These are phyloP conservation scores for Magnusiomyces suaveolens DNA, from an alignment of 1,139 yeast species.

Conservation along the genomic window DNA sequence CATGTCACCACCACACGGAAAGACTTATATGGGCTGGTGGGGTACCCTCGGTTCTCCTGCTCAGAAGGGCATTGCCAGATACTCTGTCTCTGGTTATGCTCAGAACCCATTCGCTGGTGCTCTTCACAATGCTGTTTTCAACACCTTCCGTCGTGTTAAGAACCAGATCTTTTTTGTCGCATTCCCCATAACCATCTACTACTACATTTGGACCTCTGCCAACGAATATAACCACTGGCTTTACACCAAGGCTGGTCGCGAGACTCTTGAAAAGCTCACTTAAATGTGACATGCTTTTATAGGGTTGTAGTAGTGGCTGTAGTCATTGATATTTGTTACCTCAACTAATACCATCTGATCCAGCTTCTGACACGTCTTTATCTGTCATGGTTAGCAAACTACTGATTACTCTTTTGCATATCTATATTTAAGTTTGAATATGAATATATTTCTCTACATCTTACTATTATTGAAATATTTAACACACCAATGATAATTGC, in stretches of 20 bases:
- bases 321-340: too few species aligned
- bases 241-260: conserved; percentile 97
- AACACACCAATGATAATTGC: too few species aligned
- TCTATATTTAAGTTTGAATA: too few species aligned
- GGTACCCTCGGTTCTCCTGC: conserved; percentile 44
- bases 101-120: conserved; percentile 87
- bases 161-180: conserved; percentile 71
- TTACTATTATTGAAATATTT: too few species aligned
- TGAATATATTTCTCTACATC: too few species aligned
- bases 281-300: too few species aligned
- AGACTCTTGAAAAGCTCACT: conserved; percentile 50
- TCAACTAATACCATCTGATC: too few species aligned
- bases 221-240: conserved; percentile 88
- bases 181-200: conserved; percentile 70
- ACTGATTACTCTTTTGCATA: too few species aligned
- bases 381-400: too few species aligned
- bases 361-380: too few species aligned
- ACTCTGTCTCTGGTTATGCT: conserved; percentile 88
- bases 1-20: conserved; percentile 70
- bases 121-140: conserved; percentile 78
- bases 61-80: conserved; percentile 31
- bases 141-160: conserved; percentile 89
- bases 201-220: conserved; percentile 81
- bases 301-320: too few species aligned
- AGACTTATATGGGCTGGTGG: conserved; percentile 96